Evolutionary conservation across 108 stramenopile species (phyloP).

Genomic region (Cyclotella baltica): DNA sequence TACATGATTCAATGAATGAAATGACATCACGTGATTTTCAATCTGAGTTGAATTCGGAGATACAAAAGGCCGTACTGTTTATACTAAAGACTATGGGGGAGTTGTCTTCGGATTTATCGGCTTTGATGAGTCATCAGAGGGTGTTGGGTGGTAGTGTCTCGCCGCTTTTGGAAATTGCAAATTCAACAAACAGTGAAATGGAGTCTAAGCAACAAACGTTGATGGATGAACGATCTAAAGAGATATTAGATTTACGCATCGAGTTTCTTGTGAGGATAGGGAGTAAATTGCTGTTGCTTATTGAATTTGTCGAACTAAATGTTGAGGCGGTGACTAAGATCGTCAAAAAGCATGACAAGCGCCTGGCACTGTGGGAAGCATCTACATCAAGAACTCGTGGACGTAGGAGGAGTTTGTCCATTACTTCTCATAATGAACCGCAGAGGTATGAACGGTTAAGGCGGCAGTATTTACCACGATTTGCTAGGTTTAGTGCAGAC

Average conservation of each 20-base stretch:
- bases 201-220: constrained; percentile 1
- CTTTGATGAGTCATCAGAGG: constrained; percentile 24
- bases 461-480: constrained; percentile 44
- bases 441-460: constrained; percentile 33
- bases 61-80: constrained; percentile 77
- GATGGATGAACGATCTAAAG: background rate
- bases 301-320: constrained; percentile 73
- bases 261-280: constrained; percentile 47
- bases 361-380: constrained; percentile 28
- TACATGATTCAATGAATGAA: no score
- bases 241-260: constrained; percentile 28
- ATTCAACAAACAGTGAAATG: background rate
- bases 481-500: constrained; percentile 36
- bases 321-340: constrained; percentile 79
- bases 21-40: constrained; percentile 48
- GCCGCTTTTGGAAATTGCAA: constrained; percentile 4
- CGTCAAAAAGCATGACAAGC: constrained; percentile 88
- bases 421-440: background rate
- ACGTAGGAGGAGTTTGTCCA: background rate
- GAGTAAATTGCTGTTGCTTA: constrained; percentile 51
- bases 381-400: background rate
- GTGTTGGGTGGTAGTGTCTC: background rate
- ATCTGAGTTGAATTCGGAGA: constrained; percentile 61
- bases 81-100: constrained; percentile 61
- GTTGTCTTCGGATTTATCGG: constrained; percentile 48